phyloP scores from a whole-genome alignment of 2,329 filamentous ascomycete genomes.

The Hortaea werneckii region DNA sequence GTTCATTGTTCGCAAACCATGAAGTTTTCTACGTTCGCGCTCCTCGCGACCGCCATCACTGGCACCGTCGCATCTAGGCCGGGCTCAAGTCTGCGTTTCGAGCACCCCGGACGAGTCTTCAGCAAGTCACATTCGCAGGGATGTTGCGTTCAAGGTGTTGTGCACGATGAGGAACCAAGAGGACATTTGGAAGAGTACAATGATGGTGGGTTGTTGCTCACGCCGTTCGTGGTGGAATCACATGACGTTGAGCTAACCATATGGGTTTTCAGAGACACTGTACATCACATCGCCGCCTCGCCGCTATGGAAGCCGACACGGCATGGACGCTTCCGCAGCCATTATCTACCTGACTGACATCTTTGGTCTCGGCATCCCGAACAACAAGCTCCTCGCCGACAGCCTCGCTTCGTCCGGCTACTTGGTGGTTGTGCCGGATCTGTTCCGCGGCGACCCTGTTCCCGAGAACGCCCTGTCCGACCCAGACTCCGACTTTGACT shows the following conservation, averaged over 20 bases:
- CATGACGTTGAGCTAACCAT: neutral
- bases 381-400: slow-evolving; percentile 27
- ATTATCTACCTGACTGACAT: slow-evolving; percentile 27
- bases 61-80: neutral
- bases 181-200: neutral
- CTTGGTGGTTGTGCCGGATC: slow-evolving; percentile 24
- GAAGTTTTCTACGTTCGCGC: neutral
- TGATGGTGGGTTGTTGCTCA: neutral
- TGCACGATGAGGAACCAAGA: neutral
- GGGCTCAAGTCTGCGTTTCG: neutral
- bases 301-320: slow-evolving; percentile 4
- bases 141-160: neutral
- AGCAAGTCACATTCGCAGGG: neutral
- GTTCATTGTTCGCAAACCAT: neutral
- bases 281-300: slow-evolving; percentile 11
- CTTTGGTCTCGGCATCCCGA: slow-evolving; percentile 23
- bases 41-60: neutral
- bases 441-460: slow-evolving; percentile 25
- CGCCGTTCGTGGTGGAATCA: neutral
- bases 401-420: slow-evolving; percentile 23
- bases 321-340: slow-evolving; percentile 8
- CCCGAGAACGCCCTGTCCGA: slow-evolving; percentile 16
- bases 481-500: slow-evolving; percentile 15
- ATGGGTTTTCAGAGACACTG: slow-evolving; percentile 11
- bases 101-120: neutral